Conservation (phyloP, 345 rosid species). For the Bruguiera sexangula region DNA sequence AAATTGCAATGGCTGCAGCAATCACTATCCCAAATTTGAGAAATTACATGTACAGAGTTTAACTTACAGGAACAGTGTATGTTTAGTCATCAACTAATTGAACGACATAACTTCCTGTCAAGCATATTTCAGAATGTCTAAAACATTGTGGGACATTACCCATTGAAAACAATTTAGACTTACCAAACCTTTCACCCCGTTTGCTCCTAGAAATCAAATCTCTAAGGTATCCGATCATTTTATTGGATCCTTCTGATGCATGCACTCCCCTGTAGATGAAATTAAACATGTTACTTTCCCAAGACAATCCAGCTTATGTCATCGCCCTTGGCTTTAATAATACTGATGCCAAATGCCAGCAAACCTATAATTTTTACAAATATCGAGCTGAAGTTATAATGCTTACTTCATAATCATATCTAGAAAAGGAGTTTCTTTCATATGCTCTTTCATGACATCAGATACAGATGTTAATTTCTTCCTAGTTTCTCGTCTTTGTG, state of each 20-base stretch:
- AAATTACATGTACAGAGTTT: neutral
- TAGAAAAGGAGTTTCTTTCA: constrained; percentile 87
- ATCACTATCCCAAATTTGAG: neutral
- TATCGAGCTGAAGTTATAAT: constrained; percentile 2
- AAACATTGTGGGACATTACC: constrained; percentile 7
- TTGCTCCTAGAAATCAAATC: too few relatives aligned
- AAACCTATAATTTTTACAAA: neutral
- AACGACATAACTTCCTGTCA: constrained; percentile 64
- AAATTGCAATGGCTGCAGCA: neutral
- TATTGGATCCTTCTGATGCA: constrained; percentile 90
- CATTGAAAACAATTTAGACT: constrained; percentile 23
- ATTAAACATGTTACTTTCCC: constrained; percentile 10
- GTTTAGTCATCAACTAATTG: constrained; percentile 84
- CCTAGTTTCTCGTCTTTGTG: constrained; percentile 77
- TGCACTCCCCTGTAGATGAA: constrained; percentile 68
- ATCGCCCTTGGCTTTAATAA: neutral
- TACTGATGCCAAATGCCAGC: neutral
- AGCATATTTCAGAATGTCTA: constrained; percentile 14
- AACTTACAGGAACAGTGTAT: constrained; percentile 75
- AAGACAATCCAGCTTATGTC: constrained; percentile 4
- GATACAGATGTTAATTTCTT: constrained; percentile 71
- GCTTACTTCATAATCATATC: constrained; percentile 94
- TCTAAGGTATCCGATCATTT: constrained; percentile 49
- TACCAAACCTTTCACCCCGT: constrained; percentile 39
- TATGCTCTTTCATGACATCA: constrained; percentile 70